Conservation (phyloP, 2,329 filamentous ascomycete species). For the Teratosphaeria epicoccoides region DNA sequence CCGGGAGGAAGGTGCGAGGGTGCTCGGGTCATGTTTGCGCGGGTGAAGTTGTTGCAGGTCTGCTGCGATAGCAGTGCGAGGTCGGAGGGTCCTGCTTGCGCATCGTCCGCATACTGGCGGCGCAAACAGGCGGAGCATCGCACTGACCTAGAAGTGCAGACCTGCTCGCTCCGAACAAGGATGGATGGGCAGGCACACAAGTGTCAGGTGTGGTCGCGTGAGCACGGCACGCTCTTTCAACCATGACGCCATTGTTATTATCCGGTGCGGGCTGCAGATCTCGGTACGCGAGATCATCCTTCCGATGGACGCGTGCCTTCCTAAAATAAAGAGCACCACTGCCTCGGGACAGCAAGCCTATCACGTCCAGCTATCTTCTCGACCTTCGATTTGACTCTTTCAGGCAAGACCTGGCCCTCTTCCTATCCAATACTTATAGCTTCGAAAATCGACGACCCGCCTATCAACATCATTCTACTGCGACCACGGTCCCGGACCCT, state of each 20-base stretch:
- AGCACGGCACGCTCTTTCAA: background rate
- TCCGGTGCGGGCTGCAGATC: background rate
- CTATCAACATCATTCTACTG: background rate
- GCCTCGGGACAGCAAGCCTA: too few species aligned
- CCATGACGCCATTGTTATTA: background rate
- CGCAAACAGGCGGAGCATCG: slow-evolving; percentile 9
- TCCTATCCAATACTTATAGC: background rate
- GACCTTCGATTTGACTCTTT: background rate
- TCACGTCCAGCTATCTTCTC: too few species aligned
- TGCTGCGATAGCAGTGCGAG: slow-evolving; percentile 14
- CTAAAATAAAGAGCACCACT: too few species aligned
- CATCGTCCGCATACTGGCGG: slow-evolving; percentile 23
- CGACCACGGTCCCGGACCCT: background rate
- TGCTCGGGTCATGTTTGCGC: slow-evolving; percentile 3
- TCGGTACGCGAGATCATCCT: background rate
- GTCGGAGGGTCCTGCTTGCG: slow-evolving; percentile 18
- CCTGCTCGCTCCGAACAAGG: background rate
- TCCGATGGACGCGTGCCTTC: too few species aligned
- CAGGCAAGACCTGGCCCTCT: background rate
- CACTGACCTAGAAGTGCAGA: background rate
- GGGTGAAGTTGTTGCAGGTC: slow-evolving; percentile 11
- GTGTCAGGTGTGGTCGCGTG: background rate
- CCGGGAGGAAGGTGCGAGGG: background rate
- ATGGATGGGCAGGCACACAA: too few species aligned
- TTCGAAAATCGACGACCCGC: background rate